A percentile compares a stretch with the other conserved stretches of the same genome.
Evolutionary conservation across 169 alveolate genomes (phyloP).

Genomic region (Theileria parva): DNA sequence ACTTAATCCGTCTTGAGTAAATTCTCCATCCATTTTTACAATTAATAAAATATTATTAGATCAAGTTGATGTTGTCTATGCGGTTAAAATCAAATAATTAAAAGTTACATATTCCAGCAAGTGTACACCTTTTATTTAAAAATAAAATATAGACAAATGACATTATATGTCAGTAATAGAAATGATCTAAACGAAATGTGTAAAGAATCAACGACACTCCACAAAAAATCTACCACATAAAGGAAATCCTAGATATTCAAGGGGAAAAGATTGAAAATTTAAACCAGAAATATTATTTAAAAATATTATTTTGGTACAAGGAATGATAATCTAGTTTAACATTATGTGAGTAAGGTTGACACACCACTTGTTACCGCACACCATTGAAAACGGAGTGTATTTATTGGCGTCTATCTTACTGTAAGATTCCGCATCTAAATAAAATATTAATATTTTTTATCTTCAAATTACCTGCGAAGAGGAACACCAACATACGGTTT

Average conservation of each 20-base stretch:
- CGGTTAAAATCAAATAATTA: neutral
- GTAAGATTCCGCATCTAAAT: slow-evolving; percentile 85
- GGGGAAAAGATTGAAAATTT: neutral
- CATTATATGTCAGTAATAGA: neutral
- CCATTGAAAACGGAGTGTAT: slow-evolving; percentile 84
- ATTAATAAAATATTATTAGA: neutral
- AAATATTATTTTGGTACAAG: neutral
- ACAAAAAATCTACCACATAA: slow-evolving; percentile 12
- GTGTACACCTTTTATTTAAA: slow-evolving; percentile 14
- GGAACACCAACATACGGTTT: slow-evolving; percentile 85
- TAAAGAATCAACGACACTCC: slow-evolving; percentile 15
- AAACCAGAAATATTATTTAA: neutral
- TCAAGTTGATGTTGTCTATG: neutral
- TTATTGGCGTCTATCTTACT: slow-evolving; percentile 83
- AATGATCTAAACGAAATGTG: slow-evolving; percentile 2
- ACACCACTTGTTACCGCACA: slow-evolving; percentile 86
- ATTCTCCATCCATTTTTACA: slow-evolving; percentile 22
- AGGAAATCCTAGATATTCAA: neutral
- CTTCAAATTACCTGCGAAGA: slow-evolving; percentile 79
- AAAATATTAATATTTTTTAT: neutral
- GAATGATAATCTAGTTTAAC: neutral
- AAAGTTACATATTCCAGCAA: neutral
- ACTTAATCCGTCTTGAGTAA: neutral
- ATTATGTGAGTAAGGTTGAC: slow-evolving; percentile 85
- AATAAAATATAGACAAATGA: neutral